Evolutionary conservation across 2,329 filamentous ascomycete genomes (phyloP), one percentile per base, ranked within the genome.

Genomic region (Nemania serpens): DNA sequence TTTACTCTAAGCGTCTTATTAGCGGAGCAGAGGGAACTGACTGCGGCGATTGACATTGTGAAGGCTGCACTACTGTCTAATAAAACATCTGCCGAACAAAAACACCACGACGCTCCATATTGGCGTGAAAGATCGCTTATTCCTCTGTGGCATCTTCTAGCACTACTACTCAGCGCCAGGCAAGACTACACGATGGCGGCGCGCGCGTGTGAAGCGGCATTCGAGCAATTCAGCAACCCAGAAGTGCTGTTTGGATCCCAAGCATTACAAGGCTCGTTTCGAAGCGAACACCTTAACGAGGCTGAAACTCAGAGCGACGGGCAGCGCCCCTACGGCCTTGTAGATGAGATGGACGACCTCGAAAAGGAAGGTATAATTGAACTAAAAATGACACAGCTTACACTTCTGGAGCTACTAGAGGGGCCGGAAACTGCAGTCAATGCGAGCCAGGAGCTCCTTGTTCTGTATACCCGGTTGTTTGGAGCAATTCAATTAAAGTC

Each of bases 311-410:
- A 63, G 39, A 70, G 71, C 18, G 76, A 77, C 47, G 76, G 74
- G 49, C 50, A 66, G 17, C 51, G 49, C 57, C 65, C 66, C 25
- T 74, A 70, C 64, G 86, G 88, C 3, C 72, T 91, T 48, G 83
- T 96, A 0, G 90, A 94, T 66, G 87, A 91, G 46, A 91, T 97
- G 87, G 89, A 92, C 64, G 86, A 88, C 59, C 86, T 87, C 25
- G 93, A 98, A 72, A 96, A 93, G 72, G 91, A 93, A 74, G 85
- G 86, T 50, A 88, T 99, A 43, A 77, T 99, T n/a, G 91, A 98
- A 75, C 88, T 97, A 63, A 96, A 96, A 75, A 96, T 98, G 86
- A 97, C 94, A 11, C 93, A 98, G 71, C 81, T 99, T 61, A 84
- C 90, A 3, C 83, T 99, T 18, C 76, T 95, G 3, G 94, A 98